Conservation (phyloP, 345 rosid genomes). For the Cardamine resedifolia region DNA sequence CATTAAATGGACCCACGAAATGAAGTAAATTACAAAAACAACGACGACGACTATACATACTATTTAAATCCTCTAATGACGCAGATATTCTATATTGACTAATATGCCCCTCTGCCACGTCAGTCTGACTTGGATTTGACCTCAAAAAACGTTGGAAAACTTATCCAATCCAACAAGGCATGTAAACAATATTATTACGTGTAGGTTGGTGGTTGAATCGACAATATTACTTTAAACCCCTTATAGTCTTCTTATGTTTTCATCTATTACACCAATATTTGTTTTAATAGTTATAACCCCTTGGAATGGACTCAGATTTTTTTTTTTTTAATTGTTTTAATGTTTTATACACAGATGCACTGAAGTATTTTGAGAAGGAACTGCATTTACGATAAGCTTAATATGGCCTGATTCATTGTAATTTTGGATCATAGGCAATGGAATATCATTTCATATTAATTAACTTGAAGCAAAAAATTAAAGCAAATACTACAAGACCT, state of each 20-base stretch:
- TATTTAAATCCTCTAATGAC: neutral
- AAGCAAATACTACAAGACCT: no score
- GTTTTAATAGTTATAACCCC: neutral
- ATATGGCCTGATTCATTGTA: no score
- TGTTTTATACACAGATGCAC: no score
- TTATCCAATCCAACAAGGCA: slow-evolving; percentile 25
- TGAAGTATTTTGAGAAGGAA: no score
- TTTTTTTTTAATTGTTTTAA: no score
- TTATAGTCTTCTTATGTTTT: neutral
- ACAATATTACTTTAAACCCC: slow-evolving; percentile 2
- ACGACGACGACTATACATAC: neutral
- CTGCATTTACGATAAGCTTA: no score
- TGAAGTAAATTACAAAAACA: slow-evolving; percentile 6
- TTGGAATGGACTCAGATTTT: no score
- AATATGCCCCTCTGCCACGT: slow-evolving; percentile 27
- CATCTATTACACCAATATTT: neutral
- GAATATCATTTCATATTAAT: no score
- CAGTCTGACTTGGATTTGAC: slow-evolving; percentile 37
- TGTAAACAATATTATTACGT: neutral
- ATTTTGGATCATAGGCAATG: no score
- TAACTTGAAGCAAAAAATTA: no score
- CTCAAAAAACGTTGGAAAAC: slow-evolving; percentile 19
- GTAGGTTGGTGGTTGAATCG: neutral
- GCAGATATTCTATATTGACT: neutral
- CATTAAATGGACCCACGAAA: slow-evolving; percentile 32